Base-by-base conservation (phyloP, 257 asterid species). In the Solanum dulcamara region DNA sequence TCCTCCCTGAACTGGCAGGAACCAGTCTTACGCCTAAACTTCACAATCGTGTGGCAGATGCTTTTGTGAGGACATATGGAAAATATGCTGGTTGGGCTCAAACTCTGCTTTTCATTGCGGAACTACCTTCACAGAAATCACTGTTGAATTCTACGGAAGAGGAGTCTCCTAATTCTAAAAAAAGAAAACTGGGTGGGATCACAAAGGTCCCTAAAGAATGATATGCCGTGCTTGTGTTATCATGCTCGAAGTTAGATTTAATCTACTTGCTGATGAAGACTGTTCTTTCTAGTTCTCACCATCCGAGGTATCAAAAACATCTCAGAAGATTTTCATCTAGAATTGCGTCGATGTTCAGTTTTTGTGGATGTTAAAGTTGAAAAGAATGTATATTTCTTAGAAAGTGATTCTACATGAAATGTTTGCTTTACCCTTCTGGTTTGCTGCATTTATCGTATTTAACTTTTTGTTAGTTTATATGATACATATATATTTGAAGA, bases 41-140 rank as follows among this genome's bases (percentile, higher is more conserved):
- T 67, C 85, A 89, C 90, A 85, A n/a, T 72, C 94, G 89, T 3
- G 98, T 97, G 37, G 90, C 97, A 1, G 94, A 95, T 88, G 98
- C 97, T 81, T 97, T 97, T 64, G 93, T 95, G 89, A 90, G 91
- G 79, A 97, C 91, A 88, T 97, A 97, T 75, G 99, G 99, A 50
- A 93, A 92, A 87, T 97, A 92, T 89, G 99, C 99, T 10, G 99
- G 99, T n/a, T 97, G 99, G 99, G 99, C 99, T 10, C 99, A 97
- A 82, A 97, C 98, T 80, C 93, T 97, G 81, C 98, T 97, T 28
- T 97, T 97, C 92, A 94, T 97, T 84, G 88, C 99, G 11, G 98
- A 97, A 86, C 90, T 97, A 79, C 99, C 99, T 85, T 90, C 99
- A 74, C 99, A 97, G 89, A 95, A 92, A 91, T 93, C 98, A 20